Evolutionary conservation across 805 yeast genomes (phyloP).

Genomic region (Aciculoconidium aculeatum): DNA sequence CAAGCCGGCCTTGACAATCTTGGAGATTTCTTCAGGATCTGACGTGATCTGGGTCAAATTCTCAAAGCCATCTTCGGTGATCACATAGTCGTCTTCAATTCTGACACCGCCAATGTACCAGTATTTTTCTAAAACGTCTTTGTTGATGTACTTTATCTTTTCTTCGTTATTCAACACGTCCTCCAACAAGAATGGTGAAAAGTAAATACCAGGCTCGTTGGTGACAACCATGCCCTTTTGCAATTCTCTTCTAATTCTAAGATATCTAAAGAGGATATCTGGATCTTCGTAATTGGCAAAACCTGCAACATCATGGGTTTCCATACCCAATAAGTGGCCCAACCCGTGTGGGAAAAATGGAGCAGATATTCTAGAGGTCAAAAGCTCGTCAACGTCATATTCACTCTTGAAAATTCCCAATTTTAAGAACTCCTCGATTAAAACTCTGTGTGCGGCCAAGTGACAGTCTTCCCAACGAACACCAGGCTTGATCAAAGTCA

Average conservation of each 20-base stretch:
- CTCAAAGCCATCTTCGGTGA: slow-evolving; percentile 72
- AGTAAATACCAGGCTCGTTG: slow-evolving; percentile 93
- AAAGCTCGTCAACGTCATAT: slow-evolving; percentile 56
- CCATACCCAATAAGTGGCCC: slow-evolving; percentile 92
- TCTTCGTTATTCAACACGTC: slow-evolving; percentile 46
- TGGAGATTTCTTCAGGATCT: slow-evolving; percentile 76
- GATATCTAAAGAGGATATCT: slow-evolving; percentile 66
- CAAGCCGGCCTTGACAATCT: slow-evolving; percentile 68
- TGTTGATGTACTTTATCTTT: slow-evolving; percentile 54
- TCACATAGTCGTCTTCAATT: slow-evolving; percentile 87
- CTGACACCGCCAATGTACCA: slow-evolving; percentile 95
- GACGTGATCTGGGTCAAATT: slow-evolving; percentile 78
- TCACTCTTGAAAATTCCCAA: slow-evolving; percentile 70
- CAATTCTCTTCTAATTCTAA: slow-evolving; percentile 74
- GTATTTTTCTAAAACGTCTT: slow-evolving; percentile 64
- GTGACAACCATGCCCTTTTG: slow-evolving; percentile 81
- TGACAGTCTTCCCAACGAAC: slow-evolving; percentile 83
- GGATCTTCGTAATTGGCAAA: slow-evolving; percentile 78
- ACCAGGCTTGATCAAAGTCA: slow-evolving; percentile 76
- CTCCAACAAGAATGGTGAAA: slow-evolving; percentile 74
- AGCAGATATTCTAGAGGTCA: slow-evolving; percentile 62
- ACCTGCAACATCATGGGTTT: slow-evolving; percentile 96
- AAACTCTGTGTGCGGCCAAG: slow-evolving; percentile 66
- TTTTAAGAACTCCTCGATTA: slow-evolving; percentile 63
- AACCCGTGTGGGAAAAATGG: slow-evolving; percentile 93